Base-by-base conservation (phyloP, 1,139 yeast species). In the Hansenula anomala region DNA sequence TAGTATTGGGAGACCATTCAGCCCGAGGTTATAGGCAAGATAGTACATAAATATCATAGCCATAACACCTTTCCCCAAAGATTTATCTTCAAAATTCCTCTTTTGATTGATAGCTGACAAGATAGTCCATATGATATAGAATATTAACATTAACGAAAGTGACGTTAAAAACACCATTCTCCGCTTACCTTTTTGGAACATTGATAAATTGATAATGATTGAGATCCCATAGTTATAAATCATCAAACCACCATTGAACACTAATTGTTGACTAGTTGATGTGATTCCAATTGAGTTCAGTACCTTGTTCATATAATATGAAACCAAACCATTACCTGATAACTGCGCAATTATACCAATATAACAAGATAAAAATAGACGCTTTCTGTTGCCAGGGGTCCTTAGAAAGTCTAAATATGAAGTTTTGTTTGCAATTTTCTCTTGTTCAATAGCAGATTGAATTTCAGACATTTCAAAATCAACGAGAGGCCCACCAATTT, bases 241-340 rank as follows among this genome's bases (percentile, higher is more conserved):
- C 52, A 49, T 47, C 38, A 52, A 41, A 41, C 49, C 54, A 36
- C 55, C 77, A 49, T 73, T 74, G 45, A 73, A 69, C 40, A 68
- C 54, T 42, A 73, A 62, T 55, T 74, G 77, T 45, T 55, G 57
- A 14, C 58, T 54, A 12, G 66, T 56, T 7, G 61, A 63, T 25
- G 72, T 72, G 46, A 72, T 68, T 40, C 79, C 78, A 53, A 73
- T 71, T n/a, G 76, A 67, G 40, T 64, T 56, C 48, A 74, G 62
- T 19, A 74, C 78, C 48, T 64, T 64, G 38, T 65, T 65, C 47
- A 74, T 59, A 54, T 74, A 74, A 59, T 72, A 73, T 2, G 76
- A n/a, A n/a, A n/a, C n/a, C n/a, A n/a, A n/a, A n/a, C n/a, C n/a
- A n/a, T n/a, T n/a, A n/a, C n/a, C n/a, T 30, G 73, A 66, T 70